Conservation (phyloP, 345 rosid genomes). For the Salix koriyanagi region DNA sequence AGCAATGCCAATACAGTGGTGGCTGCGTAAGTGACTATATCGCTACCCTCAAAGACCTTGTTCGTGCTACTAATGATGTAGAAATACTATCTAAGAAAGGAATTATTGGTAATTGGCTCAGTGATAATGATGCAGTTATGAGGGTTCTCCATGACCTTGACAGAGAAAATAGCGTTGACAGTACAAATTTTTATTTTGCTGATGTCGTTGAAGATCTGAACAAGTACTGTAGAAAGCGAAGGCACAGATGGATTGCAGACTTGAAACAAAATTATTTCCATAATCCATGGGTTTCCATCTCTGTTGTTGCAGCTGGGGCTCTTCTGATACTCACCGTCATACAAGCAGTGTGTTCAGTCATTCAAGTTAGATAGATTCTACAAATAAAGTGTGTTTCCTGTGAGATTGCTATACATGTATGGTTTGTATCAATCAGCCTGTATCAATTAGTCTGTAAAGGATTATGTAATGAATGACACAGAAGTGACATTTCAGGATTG, state of each 20-base stretch:
- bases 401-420: not conserved
- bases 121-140: not conserved
- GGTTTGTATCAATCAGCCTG: no score
- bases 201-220: not conserved
- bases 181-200: not conserved
- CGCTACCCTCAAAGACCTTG: no score
- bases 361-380: not conserved
- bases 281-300: constrained; percentile 20
- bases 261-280: constrained; percentile 11
- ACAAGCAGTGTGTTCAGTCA: constrained; percentile 6
- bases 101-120: no score
- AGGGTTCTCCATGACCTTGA: not conserved
- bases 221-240: not conserved
- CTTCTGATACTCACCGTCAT: constrained; percentile 7
- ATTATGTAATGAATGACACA: no score
- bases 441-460: no score
- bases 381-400: not conserved
- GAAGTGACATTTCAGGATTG: no score
- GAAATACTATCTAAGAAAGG: no score
- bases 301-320: constrained; percentile 3
- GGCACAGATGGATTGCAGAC: constrained; percentile 20
- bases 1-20: no score
- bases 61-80: no score
- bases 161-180: fast-evolving
- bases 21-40: no score